A percentile compares a stretch with the other conserved stretches of the same genome.
Evolutionary conservation across 2,329 filamentous ascomycete genomes (phyloP).

Genomic region (Monilinia fructigena): DNA sequence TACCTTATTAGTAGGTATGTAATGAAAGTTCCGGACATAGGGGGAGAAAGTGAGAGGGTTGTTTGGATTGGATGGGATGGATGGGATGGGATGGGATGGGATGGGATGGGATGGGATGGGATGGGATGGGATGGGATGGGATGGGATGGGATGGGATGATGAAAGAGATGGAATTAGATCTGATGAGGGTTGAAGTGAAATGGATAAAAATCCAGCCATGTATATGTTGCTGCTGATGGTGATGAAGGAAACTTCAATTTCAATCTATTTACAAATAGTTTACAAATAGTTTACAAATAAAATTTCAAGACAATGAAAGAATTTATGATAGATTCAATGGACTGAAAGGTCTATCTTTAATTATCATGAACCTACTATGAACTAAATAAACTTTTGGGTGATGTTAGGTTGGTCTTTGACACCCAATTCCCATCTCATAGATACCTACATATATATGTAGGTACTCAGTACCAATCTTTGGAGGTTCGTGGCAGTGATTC

Average conservation of each 20-base stretch:
- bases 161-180: not conserved
- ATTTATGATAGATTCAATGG: not conserved
- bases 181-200: not conserved
- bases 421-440: not conserved
- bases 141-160: not conserved
- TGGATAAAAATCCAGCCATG: too few relatives aligned
- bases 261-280: not conserved
- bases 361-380: constrained; percentile 1
- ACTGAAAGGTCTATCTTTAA: not conserved
- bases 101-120: not conserved
- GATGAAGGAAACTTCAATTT: not conserved
- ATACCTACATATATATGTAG: too few relatives aligned
- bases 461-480: not conserved
- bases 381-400: not conserved
- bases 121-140: too few relatives aligned
- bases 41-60: too few relatives aligned
- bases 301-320: not conserved
- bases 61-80: not conserved
- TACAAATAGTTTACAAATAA: not conserved
- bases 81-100: too few relatives aligned
- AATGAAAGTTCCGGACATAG: not conserved
- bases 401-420: not conserved
- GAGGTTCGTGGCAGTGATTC: not conserved
- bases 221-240: too few relatives aligned
- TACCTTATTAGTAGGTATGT: too few relatives aligned